Conservation (phyloP, 768 basidiomycete genomes). For the Podaxis mareebaensis region DNA sequence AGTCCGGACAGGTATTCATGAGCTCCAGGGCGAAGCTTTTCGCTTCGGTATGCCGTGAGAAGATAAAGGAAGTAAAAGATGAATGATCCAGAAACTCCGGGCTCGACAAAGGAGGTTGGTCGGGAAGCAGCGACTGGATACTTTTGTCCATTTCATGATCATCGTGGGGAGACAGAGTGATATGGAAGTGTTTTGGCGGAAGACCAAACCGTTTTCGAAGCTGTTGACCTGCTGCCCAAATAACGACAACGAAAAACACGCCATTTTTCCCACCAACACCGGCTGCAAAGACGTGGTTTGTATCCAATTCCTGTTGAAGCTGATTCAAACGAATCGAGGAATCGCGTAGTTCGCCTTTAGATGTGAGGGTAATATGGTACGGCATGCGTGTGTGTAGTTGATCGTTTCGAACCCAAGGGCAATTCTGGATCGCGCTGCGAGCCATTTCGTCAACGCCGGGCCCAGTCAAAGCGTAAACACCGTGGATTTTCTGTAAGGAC, state of each 20-base stretch:
- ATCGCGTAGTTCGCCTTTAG: constrained; percentile 38
- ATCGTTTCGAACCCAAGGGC: neutral
- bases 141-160: constrained; percentile 49
- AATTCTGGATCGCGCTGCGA: neutral
- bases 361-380: constrained; percentile 43
- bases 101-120: constrained; percentile 26
- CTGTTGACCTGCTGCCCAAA: constrained; percentile 56
- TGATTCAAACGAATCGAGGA: constrained; percentile 21
- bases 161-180: constrained; percentile 45
- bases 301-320: constrained; percentile 23
- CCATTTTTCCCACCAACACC: constrained; percentile 38
- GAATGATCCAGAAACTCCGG: constrained; percentile 46
- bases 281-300: constrained; percentile 32
- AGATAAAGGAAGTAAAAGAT: constrained; percentile 43
- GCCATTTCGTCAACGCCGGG: neutral
- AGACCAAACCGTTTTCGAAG: constrained; percentile 50
- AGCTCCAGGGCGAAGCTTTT: constrained; percentile 33
- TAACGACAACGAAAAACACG: constrained; percentile 49
- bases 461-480: constrained; percentile 3
- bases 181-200: constrained; percentile 55
- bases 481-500: neutral
- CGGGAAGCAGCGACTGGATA: constrained; percentile 42
- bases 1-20: constrained; percentile 31
- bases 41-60: constrained; percentile 35
- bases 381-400: constrained; percentile 7